Conservation (phyloP, 1,139 yeast genomes). For the Meyerozyma athensensis region DNA sequence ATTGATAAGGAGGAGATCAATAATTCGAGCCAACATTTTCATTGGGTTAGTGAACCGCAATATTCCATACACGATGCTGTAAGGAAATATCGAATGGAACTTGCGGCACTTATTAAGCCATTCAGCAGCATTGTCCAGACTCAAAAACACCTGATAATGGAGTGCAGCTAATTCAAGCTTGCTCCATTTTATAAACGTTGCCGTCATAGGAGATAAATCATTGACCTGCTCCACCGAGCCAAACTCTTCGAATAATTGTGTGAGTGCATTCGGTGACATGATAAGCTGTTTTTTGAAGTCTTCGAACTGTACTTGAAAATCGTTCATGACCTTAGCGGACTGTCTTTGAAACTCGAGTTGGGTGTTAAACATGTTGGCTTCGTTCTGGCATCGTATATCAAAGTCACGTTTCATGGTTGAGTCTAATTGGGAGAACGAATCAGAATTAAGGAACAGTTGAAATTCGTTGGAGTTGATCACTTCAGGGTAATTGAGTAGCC, state of each 20-base stretch:
- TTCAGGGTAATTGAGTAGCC: slow-evolving; percentile 50
- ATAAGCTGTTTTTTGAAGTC: slow-evolving; percentile 51
- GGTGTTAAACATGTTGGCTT: slow-evolving; percentile 54
- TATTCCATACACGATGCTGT: slow-evolving; percentile 67
- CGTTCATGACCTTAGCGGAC: slow-evolving; percentile 41
- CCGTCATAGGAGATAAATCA: slow-evolving; percentile 63
- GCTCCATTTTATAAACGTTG: slow-evolving; percentile 74
- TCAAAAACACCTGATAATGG: slow-evolving; percentile 70
- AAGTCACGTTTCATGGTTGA: slow-evolving; percentile 51
- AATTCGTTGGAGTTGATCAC: slow-evolving; percentile 51
- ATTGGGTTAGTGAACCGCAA: slow-evolving; percentile 81
- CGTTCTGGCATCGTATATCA: slow-evolving; percentile 53
- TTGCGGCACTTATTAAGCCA: slow-evolving; percentile 62
- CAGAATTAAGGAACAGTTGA: slow-evolving; percentile 45
- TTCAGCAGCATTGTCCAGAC: slow-evolving; percentile 75
- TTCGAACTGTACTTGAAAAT: slow-evolving; percentile 48
- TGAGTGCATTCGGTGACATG: slow-evolving; percentile 44
- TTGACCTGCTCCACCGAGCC: slow-evolving; percentile 49
- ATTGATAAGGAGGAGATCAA: slow-evolving; percentile 76
- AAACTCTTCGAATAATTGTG: slow-evolving; percentile 57
- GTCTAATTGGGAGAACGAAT: slow-evolving; percentile 25
- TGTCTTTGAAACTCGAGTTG: slow-evolving; percentile 71
- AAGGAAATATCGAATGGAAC: slow-evolving; percentile 74
- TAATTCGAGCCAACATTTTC: slow-evolving; percentile 68
- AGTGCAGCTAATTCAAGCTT: slow-evolving; percentile 82